Conservation (phyloP, 495 filamentous ascomycete species). For the Cetradonia linearis region DNA sequence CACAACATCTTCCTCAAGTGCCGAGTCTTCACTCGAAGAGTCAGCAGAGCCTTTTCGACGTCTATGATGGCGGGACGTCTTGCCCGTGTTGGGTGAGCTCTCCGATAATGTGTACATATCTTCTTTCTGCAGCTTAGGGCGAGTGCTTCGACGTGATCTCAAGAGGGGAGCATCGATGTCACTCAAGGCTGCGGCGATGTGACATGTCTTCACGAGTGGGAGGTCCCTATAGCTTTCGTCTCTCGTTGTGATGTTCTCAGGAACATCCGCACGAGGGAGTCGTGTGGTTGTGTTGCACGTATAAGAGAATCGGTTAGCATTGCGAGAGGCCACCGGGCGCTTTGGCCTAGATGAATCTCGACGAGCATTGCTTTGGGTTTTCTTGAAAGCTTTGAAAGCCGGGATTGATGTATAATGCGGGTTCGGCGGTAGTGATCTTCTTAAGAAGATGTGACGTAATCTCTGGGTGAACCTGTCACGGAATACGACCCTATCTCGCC, state of each 20-base stretch:
- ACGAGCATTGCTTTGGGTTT: not conserved
- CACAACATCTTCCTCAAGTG: slow-evolving; percentile 23
- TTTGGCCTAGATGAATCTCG: not conserved
- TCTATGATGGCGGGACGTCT: slow-evolving; percentile 5
- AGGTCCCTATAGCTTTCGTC: slow-evolving; percentile 15
- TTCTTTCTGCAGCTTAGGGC: slow-evolving; percentile 6
- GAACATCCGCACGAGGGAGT: not conserved
- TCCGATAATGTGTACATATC: slow-evolving; percentile 8
- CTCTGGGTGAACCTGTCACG: slow-evolving; percentile 60
- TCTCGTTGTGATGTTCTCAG: not conserved
- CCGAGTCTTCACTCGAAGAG: slow-evolving; percentile 24
- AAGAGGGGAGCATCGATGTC: slow-evolving; percentile 13
- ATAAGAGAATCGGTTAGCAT: not conserved
- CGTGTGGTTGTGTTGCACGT: not conserved
- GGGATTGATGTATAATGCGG: slow-evolving; percentile 26
- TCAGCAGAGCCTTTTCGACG: slow-evolving; percentile 9
- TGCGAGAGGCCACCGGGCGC: not conserved
- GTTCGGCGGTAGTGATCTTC: slow-evolving; percentile 43
- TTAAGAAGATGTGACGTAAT: slow-evolving; percentile 54
- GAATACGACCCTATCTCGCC: slow-evolving; percentile 66
- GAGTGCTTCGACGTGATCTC: slow-evolving; percentile 18
- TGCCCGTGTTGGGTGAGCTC: not conserved
- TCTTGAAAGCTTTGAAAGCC: slow-evolving; percentile 30
- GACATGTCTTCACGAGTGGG: not conserved
- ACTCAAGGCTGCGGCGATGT: not conserved